Base-by-base conservation (phyloP, 371 early-diverging fungal species). In the Actinomortierella wolfii region DNA sequence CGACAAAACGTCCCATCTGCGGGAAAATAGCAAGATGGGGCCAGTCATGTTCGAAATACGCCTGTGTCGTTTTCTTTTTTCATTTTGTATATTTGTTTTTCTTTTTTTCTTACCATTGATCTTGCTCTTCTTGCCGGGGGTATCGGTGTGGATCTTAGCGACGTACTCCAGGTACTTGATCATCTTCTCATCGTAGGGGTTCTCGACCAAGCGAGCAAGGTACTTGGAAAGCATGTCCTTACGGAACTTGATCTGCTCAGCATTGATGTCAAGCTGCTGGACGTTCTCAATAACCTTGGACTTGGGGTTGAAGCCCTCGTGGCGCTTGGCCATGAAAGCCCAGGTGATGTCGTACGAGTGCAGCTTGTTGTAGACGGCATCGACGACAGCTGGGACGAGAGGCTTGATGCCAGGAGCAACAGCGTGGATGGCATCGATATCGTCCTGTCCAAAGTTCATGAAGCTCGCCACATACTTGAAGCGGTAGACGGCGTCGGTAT, bases 161-260 rank as follows among this genome's bases (percentile, higher is more conserved):
- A 88, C 89, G 80, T 86, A 89, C 54, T 90, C 93, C 43, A 94
- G 80, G 65, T 94, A 94, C 57, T 84, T 85, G 54, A 94, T 71
- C 75, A 90, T 86, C 17, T 79, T 78, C 29, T 81, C 86, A 73
- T 94, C 91, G 77, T 91, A 90, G 20, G 89, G 89, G 23, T 87
- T 86, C 1, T 83, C 81, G 14, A 94, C 83, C 21, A 94, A 77
- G 64, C 86, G 88, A 68, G 81, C 80, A 50, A 94, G 78, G 65
- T 94, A 94, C 55, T 85, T 87, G 39, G 76, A 64, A 58, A 93
- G 71, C 69, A 92, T 86, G 56, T 89, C 84, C 64, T 93, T 93
- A 64, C 94, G 85, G 83, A 91, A 92, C 67, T 86, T 88, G 79
- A 93, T 91, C 56, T 90, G 90, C 25, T 88, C 89, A 51, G 84